Percentiles rank a stretch among this genome's conserved stretches.
phyloP scores from a whole-genome alignment of 2,329 filamentous ascomycete species.

The Trematosphaeria pertusa region DNA sequence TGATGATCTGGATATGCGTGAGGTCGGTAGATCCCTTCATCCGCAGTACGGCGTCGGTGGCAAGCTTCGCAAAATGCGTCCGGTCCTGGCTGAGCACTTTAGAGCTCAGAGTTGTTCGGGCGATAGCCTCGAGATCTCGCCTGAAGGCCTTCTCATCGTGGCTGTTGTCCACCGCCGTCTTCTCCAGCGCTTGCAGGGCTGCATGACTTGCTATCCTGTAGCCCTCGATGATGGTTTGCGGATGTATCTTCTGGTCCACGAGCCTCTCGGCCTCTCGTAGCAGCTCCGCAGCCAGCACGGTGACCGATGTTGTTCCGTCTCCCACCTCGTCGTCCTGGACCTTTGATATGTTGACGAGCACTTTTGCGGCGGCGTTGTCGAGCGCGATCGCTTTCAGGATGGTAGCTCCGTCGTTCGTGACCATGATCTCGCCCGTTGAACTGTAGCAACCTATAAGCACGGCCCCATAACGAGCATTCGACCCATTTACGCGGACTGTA shows the following conservation, averaged over 20 bases:
- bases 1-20: slow-evolving; percentile 98
- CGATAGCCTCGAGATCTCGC: slow-evolving; percentile 88
- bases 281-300: slow-evolving; percentile 92
- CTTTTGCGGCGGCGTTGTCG: slow-evolving; percentile 97
- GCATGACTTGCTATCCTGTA: slow-evolving; percentile 96
- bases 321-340: slow-evolving; percentile 99
- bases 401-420: slow-evolving; percentile 98
- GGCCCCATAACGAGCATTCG: slow-evolving; percentile 11
- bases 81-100: slow-evolving; percentile 96
- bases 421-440: slow-evolving; percentile 95
- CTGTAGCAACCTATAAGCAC: slow-evolving; percentile 55
- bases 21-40: slow-evolving; percentile 91
- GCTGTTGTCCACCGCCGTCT: slow-evolving; percentile 88
- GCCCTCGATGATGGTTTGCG: slow-evolving; percentile 98
- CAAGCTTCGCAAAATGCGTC: slow-evolving; percentile 87
- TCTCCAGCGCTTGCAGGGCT: slow-evolving; percentile 82
- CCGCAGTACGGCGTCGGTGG: slow-evolving; percentile 88
- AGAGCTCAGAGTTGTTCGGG: slow-evolving; percentile 92
- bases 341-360: slow-evolving; percentile 98
- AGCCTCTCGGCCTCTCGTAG: slow-evolving; percentile 96
- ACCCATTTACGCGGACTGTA: slow-evolving; percentile 83
- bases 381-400: slow-evolving; percentile 98
- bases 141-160: slow-evolving; percentile 82
- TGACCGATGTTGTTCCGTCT: slow-evolving; percentile 97
- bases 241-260: slow-evolving; percentile 97